These are phyloP conservation scores for Fusarium compactum DNA, from an alignment of 2,329 filamentous ascomycete species.

Conservation along the genomic window DNA sequence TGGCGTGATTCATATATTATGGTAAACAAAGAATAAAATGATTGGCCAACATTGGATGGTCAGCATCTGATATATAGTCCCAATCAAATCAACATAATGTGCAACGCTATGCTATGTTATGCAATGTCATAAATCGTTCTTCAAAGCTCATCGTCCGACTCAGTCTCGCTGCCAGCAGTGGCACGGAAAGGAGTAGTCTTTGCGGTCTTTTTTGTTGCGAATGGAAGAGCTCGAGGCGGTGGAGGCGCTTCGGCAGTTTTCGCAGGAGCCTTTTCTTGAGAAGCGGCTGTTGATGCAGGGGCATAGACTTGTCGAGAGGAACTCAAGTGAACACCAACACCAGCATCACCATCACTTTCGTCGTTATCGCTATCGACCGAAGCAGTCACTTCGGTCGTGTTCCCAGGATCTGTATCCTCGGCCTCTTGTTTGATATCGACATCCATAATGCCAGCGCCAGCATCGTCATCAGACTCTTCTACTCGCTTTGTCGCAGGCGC, in stretches of 20 bases:
- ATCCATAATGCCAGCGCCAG: slow-evolving; percentile 62
- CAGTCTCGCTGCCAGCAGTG: slow-evolving; percentile 59
- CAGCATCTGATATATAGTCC: neutral
- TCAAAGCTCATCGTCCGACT: slow-evolving; percentile 69
- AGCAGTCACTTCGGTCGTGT: slow-evolving; percentile 56
- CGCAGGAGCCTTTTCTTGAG: slow-evolving; percentile 17
- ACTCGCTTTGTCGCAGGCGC: slow-evolving; percentile 53
- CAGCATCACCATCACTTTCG: slow-evolving; percentile 55
- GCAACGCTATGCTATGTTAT: neutral
- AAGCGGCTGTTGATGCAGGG: slow-evolving; percentile 4
- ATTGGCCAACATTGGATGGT: neutral
- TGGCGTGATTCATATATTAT: neutral
- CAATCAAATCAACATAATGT: neutral
- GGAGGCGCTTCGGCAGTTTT: slow-evolving; percentile 50
- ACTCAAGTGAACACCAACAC: neutral
- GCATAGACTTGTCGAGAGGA: slow-evolving; percentile 11
- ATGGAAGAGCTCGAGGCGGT: slow-evolving; percentile 59
- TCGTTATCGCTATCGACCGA: slow-evolving; percentile 60
- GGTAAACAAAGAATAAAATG: neutral
- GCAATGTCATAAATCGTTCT: slow-evolving; percentile 13
- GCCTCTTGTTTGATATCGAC: slow-evolving; percentile 56
- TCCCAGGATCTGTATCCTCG: slow-evolving; percentile 57
- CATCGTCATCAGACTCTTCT: slow-evolving; percentile 59
- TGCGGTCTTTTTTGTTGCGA: slow-evolving; percentile 54
- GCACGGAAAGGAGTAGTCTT: slow-evolving; percentile 45